These are phyloP conservation scores for Testicularia cyperi DNA, from an alignment of 1,284 basidiomycete genomes.

Conservation along the genomic window DNA sequence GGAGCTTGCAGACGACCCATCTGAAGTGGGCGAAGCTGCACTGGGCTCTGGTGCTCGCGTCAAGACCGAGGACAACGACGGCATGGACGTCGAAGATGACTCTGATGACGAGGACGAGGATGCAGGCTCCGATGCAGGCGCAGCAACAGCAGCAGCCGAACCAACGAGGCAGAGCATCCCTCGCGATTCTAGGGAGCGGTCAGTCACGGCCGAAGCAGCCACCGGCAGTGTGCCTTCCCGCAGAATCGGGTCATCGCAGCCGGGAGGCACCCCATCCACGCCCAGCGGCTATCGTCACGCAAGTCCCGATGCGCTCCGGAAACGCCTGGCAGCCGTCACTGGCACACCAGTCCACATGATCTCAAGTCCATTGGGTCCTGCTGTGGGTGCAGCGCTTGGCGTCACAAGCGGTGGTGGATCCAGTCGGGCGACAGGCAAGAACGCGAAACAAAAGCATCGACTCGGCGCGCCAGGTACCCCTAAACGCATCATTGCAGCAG, in stretches of 20 bases:
- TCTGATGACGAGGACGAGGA: slow-evolving; percentile 10
- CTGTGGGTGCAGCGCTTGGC: neutral
- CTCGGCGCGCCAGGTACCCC: slow-evolving; percentile 33
- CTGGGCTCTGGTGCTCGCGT: neutral
- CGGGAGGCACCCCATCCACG: slow-evolving; percentile 24
- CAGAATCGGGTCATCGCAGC: slow-evolving; percentile 28
- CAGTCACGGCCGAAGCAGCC: slow-evolving; percentile 12
- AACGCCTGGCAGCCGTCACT: slow-evolving; percentile 28
- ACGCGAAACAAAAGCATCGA: slow-evolving; percentile 26
- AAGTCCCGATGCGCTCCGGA: slow-evolving; percentile 29
- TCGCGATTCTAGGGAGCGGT: slow-evolving; percentile 13
- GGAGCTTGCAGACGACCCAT: neutral
- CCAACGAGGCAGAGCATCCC: too few relatives aligned
- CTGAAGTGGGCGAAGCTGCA: too few relatives aligned
- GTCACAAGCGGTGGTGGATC: too few relatives aligned
- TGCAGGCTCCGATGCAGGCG: too few relatives aligned
- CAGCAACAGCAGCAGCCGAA: slow-evolving; percentile 9
- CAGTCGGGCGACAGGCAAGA: too few relatives aligned
- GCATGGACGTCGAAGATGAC: slow-evolving; percentile 27
- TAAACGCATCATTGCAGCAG: slow-evolving; percentile 18
- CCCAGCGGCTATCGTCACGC: slow-evolving; percentile 19
- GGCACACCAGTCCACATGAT: slow-evolving; percentile 21
- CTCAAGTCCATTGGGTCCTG: slow-evolving; percentile 18
- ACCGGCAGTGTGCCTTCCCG: slow-evolving; percentile 1
- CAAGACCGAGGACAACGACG: slow-evolving; percentile 4